Conservation (phyloP, 2,329 filamentous ascomycete genomes). For the Acephala macrosclerotiorum region DNA sequence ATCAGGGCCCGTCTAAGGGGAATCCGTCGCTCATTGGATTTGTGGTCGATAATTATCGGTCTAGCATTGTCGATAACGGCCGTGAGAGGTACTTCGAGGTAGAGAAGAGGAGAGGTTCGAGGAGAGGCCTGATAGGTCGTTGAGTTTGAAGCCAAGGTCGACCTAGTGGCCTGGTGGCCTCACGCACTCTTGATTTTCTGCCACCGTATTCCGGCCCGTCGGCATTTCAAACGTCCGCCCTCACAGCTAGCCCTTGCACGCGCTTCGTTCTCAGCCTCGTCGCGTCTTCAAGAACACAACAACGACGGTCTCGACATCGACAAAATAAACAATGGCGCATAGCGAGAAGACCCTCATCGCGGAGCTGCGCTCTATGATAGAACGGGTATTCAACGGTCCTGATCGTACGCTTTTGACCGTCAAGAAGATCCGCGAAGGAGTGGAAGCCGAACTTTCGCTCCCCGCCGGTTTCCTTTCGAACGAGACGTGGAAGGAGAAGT, state of each 20-base stretch:
- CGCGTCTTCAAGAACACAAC: not conserved
- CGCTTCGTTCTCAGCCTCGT: slow-evolving; percentile 8
- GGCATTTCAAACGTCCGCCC: not conserved
- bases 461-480: slow-evolving; percentile 58
- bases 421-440: slow-evolving; percentile 61
- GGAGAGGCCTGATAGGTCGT: no score
- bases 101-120: no score
- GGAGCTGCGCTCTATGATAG: not conserved
- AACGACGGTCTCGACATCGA: not conserved
- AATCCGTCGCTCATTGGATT: no score
- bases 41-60: no score
- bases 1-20: no score
- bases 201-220: not conserved
- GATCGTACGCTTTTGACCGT: slow-evolving; percentile 59
- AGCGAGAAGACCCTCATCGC: not conserved
- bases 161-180: no score
- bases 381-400: slow-evolving; percentile 33
- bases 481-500: slow-evolving; percentile 63
- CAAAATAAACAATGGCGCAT: slow-evolving; percentile 8
- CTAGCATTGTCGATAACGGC: no score
- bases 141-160: no score
- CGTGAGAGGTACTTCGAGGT: no score
- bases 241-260: not conserved
- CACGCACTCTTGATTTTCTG: no score
- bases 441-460: slow-evolving; percentile 57